Evolutionary conservation across 345 rosid species (phyloP), one percentile per base, ranked within the genome.

Genomic region (Bretschneidera sinensis): DNA sequence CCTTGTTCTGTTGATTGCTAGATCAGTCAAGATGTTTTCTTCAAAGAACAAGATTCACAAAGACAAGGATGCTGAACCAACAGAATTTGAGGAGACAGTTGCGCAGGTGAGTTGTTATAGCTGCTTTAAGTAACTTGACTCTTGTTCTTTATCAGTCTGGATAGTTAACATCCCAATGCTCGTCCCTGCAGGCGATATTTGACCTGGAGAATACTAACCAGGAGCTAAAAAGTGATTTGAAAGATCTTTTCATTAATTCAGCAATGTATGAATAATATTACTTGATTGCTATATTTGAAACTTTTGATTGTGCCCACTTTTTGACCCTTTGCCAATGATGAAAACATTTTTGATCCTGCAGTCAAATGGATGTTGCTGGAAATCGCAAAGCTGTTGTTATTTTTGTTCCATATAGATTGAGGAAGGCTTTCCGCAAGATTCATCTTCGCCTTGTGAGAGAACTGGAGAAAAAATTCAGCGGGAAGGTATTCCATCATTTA

Each of bases 401-500:
- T 21, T 73, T 76, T 21, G 91, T 88, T 54, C 97, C 96, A 0
- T 88, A 76, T 65, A 81, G 98, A 71, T 60, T 88, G 84, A 86
- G 95, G 77, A 91, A 91, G 69, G 83, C 91, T 35, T 91, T 72
- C 77, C 85, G 92, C 53, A 91, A 91, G 87, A 75, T 87, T 68
- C 97, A 91, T 71, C 59, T 79, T 0, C 86, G 97, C 49, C 90
- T 87, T 51, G 96, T 85, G 22, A 81, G 97, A 61, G 97, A 91
- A 82, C 72, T 91, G 54, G 97, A 91, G 87, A 91, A 91, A 65
- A 91, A 91, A 56, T 91, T 91, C 87, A 86, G 96, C 74, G 97
- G 97, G 13, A 91, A 86, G 84, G 98, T 88, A 64, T 23, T 5
- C 5, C 11, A 28, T 43, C 33, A 9, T 21, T 21, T 21, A 50